A percentile compares a stretch with the other conserved stretches of the same genome.
Conservation (phyloP, 176 grass and related monocot genomes). For the Phyllostachys edulis region DNA sequence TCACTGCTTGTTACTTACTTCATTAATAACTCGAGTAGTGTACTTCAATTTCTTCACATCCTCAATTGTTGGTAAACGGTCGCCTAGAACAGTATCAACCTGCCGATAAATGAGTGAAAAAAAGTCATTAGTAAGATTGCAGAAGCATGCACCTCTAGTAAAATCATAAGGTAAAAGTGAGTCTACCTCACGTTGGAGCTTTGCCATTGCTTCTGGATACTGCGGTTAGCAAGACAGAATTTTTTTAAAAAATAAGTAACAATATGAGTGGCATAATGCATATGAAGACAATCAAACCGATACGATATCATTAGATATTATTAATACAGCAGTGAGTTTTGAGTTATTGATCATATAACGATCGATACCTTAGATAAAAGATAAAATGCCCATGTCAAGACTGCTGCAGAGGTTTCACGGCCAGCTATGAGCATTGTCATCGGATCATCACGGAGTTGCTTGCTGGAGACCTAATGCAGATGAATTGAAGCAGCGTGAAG, state of each 20-base stretch:
- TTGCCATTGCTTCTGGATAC: conserved; percentile 79
- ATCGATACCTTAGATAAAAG: conserved; percentile 77
- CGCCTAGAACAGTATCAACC: conserved; percentile 87
- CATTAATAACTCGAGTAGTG: conserved; percentile 91
- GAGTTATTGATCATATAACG: neutral
- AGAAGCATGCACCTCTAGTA: neutral
- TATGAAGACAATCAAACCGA: neutral
- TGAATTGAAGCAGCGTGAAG: conserved; percentile 24
- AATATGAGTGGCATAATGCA: neutral
- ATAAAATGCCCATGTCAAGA: conserved; percentile 99
- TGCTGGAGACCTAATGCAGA: conserved; percentile 80
- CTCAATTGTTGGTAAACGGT: conserved; percentile 70
- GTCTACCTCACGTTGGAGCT: conserved; percentile 90
- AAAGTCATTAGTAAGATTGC: conserved; percentile 4
- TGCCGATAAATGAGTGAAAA: conserved; percentile 34
- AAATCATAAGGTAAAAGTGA: conserved; percentile 23
- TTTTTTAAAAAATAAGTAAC: too few relatives aligned
- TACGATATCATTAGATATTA: neutral
- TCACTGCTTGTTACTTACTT: conserved; percentile 50
- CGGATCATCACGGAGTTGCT: conserved; percentile 91
- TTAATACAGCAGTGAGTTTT: neutral
- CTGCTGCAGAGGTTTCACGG: conserved; percentile 94
- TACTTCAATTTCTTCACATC: conserved; percentile 92
- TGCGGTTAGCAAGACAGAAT: conserved; percentile 38
- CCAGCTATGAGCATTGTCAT: conserved; percentile 98